Evolutionary conservation across 306 rosid genomes (phyloP), one percentile per base, ranked within the genome.

Genomic region (Hippophae gyantsensis): DNA sequence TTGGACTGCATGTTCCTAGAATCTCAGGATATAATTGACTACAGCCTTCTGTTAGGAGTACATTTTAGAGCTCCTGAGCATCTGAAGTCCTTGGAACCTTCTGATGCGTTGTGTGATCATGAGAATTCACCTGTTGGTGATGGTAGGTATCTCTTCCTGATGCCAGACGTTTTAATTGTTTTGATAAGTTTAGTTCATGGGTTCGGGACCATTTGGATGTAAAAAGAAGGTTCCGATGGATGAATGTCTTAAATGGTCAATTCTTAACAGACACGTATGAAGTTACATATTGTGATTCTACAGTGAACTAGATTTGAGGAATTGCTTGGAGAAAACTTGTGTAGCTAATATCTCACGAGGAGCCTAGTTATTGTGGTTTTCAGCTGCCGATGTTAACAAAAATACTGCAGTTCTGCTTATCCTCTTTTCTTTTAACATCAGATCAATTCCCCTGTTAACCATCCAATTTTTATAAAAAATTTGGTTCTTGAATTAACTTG

Each of bases 41-140:
- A 92, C 62, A 92, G 99, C 73, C 95, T 92, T 67, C 82, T 92
- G 67, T 74, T 92, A 82, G 99, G 99, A 60, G 63, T 92, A 60
- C 95, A 92, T 81, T 84, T 92, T 79, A 79, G 93, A 86, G 96
- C 95, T 73, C 99, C 99, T 58, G 84, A 85, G 74, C 77, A 79
- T 77, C 85, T 85, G 61, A 92, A 75, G 74, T 72, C 85, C 56
- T 78, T 83, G 12, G 89, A 83, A 62, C 72, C 72, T 74, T 68
- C 76, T 27, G 69, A 63, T 69, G 12, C 81, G 60, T 49, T 50
- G 67, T 77, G 69, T 32, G 56, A 40, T 62, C 69, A 48, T 55
- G 73, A 72, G 55, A 73, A 60, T 72, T 70, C 70, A 63, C 64
- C 65, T 54, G 47, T 76, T 27, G 69, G 40, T 54, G 73, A 79